Percentiles rank a stretch among this genome's conserved stretches.
These are phyloP conservation scores for Annulohypoxylon stygium DNA, from an alignment of 495 filamentous ascomycete species.

Conservation along the genomic window DNA sequence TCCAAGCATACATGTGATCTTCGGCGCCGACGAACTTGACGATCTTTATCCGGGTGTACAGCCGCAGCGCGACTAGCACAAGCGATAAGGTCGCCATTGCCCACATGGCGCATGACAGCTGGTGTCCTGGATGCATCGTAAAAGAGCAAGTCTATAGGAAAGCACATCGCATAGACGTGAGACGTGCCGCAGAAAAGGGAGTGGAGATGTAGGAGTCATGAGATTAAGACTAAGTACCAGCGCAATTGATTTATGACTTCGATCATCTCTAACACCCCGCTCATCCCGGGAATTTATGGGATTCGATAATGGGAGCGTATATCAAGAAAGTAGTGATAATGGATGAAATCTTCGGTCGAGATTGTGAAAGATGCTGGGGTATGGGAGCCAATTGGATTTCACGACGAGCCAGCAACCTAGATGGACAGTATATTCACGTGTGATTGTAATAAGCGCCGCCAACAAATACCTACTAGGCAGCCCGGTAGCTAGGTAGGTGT, in stretches of 20 bases:
- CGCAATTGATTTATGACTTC: background rate
- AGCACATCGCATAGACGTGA: slow-evolving; percentile 28
- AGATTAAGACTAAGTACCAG: slow-evolving; percentile 12
- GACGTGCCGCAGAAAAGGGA: slow-evolving; percentile 18
- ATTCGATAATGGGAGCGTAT: background rate
- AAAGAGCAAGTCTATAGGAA: slow-evolving; percentile 9
- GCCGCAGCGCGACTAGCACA: slow-evolving; percentile 49
- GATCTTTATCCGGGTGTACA: slow-evolving; percentile 56
- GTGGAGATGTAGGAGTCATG: slow-evolving; percentile 21
- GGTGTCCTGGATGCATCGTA: slow-evolving; percentile 46
- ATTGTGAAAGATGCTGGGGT: slow-evolving; percentile 35
- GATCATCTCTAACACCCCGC: slow-evolving; percentile 17
- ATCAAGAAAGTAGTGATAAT: slow-evolving; percentile 20
- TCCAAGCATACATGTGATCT: slow-evolving; percentile 54
- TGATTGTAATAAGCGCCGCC: slow-evolving; percentile 30
- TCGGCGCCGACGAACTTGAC: slow-evolving; percentile 56
- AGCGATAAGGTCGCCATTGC: slow-evolving; percentile 53
- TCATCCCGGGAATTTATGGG: slow-evolving; percentile 19
- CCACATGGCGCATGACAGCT: slow-evolving; percentile 55
- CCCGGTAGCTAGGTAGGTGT: too few relatives aligned
- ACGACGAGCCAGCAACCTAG: slow-evolving; percentile 5
- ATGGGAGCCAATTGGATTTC: slow-evolving; percentile 31
- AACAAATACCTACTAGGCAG: slow-evolving; percentile 6
- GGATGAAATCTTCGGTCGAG: slow-evolving; percentile 27
- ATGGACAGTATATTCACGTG: slow-evolving; percentile 1